Evolutionary conservation across 2,329 filamentous ascomycete genomes (phyloP).

Genomic region (Xylaria sp.): DNA sequence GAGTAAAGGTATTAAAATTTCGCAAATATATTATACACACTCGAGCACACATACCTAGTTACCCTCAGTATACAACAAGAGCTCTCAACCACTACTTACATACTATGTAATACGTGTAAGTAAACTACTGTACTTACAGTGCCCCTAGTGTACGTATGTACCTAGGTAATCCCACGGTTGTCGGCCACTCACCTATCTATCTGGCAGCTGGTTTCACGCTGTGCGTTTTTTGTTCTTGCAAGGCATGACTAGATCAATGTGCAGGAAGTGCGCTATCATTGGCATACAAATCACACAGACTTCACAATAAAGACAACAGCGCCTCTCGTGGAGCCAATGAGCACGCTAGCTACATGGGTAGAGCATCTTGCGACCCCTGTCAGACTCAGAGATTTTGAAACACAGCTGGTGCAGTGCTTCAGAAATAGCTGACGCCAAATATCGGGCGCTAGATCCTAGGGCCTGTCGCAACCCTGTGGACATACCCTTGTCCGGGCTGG

Average conservation of each 20-base stretch:
- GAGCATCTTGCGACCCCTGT: slow-evolving; percentile 11
- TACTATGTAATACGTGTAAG: too few species aligned
- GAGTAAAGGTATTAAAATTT: too few species aligned
- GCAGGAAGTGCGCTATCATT: too few species aligned
- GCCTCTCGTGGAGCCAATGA: slow-evolving; percentile 36
- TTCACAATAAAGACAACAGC: slow-evolving; percentile 5
- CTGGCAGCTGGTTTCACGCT: neutral
- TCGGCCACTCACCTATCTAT: neutral
- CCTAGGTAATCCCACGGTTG: too few species aligned
- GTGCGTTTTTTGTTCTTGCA: neutral
- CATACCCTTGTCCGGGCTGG: too few species aligned
- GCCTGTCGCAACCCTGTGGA: slow-evolving; percentile 34
- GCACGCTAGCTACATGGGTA: neutral
- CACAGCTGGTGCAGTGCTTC: slow-evolving; percentile 57
- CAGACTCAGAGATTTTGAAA: slow-evolving; percentile 47
- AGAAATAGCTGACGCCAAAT: slow-evolving; percentile 48
- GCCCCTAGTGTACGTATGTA: too few species aligned
- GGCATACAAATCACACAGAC: slow-evolving; percentile 2
- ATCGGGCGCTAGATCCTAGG: slow-evolving; percentile 44
- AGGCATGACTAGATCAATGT: neutral
- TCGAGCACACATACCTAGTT: too few species aligned
- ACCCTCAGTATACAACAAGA: too few species aligned
- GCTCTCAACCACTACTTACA: too few species aligned
- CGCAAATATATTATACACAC: too few species aligned
- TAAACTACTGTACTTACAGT: too few species aligned